phyloP scores from a whole-genome alignment of 371 early-diverging fungal species.

The Thermomucor indicae-seudaticae region DNA sequence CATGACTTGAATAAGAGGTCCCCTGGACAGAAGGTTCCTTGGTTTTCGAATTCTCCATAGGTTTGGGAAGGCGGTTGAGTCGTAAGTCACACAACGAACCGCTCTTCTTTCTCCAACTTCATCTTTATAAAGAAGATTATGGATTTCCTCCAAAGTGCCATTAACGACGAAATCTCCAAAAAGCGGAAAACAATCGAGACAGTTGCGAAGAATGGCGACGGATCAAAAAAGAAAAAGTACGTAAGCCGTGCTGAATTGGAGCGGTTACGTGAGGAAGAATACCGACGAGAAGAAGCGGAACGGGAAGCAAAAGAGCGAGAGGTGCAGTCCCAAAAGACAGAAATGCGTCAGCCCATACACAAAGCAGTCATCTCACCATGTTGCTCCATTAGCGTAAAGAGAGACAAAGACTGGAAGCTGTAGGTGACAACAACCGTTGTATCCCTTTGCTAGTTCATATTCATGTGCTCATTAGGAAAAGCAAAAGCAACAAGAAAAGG shows the following conservation, averaged over 20 bases:
- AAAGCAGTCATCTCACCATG: no score
- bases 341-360: no score
- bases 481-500: slow-evolving; percentile 9
- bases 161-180: slow-evolving; percentile 65
- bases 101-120: neutral
- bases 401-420: neutral
- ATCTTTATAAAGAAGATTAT: slow-evolving; percentile 22
- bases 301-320: slow-evolving; percentile 47
- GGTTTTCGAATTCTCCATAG: no score
- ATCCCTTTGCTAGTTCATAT: neutral
- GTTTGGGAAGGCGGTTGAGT: no score
- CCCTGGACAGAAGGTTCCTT: no score
- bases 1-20: no score
- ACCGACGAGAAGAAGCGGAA: slow-evolving; percentile 52
- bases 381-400: no score
- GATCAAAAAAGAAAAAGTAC: slow-evolving; percentile 60
- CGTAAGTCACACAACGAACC: no score
- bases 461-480: no score
- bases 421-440: neutral
- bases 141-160: slow-evolving; percentile 60
- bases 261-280: slow-evolving; percentile 62
- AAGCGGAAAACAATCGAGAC: slow-evolving; percentile 55
- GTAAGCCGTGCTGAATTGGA: slow-evolving; percentile 77
- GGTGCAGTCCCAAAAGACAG: no score
- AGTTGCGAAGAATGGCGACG: slow-evolving; percentile 21